These are phyloP conservation scores for Gastrodia elata DNA, from an alignment of 106 monocot genomes.

Conservation along the genomic window DNA sequence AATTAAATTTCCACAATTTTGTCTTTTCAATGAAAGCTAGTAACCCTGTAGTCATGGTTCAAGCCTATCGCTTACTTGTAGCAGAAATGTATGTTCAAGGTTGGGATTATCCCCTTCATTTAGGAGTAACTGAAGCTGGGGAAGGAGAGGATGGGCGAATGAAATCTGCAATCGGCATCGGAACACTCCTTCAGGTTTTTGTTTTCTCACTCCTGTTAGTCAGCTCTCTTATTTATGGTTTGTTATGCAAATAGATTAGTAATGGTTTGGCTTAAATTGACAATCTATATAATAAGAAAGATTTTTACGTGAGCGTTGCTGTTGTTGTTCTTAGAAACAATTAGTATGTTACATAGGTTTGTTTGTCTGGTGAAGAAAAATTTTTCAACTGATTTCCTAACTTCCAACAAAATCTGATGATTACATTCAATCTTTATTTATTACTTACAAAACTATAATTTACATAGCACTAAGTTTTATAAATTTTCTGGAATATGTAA, in stretches of 20 bases:
- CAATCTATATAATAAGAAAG: neutral
- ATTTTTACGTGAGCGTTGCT: neutral
- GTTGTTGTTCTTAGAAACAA: neutral
- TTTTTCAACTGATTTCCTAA: neutral
- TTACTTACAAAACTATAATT: neutral
- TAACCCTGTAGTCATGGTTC: conserved; percentile 98
- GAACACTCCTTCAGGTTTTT: conserved; percentile 94
- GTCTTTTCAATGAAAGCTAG: conserved; percentile 99
- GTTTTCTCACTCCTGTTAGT: neutral
- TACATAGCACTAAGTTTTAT: neutral
- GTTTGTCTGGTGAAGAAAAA: neutral
- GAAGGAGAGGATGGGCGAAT: conserved; percentile 99
- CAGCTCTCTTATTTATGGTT: neutral
- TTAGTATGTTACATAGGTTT: neutral
- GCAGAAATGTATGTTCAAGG: conserved; percentile 99
- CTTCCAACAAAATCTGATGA: neutral
- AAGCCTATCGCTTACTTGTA: conserved; percentile 93
- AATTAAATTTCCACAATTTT: conserved; percentile 92
- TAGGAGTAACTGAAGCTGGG: conserved; percentile 99
- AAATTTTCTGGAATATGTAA: neutral
- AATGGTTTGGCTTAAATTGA: conserved; percentile 1
- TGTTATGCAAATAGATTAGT: neutral
- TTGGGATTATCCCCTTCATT: conserved; percentile 98
- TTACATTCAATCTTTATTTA: neutral
- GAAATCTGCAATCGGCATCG: conserved; percentile 99